Evolutionary conservation across 768 basidiomycete genomes (phyloP).

Genomic region (Lactifluus piperatus): DNA sequence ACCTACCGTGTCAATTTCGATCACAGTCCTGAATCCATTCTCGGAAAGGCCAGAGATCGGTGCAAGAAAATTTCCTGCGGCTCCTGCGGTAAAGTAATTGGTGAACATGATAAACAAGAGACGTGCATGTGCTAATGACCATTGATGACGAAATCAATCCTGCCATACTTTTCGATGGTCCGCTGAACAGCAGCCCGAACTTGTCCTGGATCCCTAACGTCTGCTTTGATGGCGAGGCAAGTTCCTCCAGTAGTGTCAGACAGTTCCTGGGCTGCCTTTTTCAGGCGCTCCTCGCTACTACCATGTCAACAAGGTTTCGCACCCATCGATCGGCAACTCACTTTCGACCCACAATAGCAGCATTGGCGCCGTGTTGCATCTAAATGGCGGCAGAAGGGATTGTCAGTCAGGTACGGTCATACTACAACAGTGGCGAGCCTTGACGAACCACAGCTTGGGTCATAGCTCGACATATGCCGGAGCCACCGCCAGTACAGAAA

Average conservation of each 20-base stretch:
- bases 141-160: conserved; percentile 92
- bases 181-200: conserved; percentile 68
- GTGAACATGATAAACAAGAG: not conserved
- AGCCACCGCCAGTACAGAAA: conserved; percentile 87
- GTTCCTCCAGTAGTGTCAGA: conserved; percentile 55
- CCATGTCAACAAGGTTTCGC: not conserved
- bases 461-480: conserved; percentile 89
- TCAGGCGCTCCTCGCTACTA: conserved; percentile 60
- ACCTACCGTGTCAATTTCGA: conserved; percentile 86
- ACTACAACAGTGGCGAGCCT: not conserved
- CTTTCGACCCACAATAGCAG: conserved; percentile 84
- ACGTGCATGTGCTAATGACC: conserved; percentile 39
- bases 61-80: conserved; percentile 93
- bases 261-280: conserved; percentile 60
- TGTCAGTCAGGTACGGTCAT: not conserved
- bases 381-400: conserved; percentile 23
- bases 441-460: conserved; percentile 66
- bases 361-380: conserved; percentile 79
- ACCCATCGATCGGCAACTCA: conserved; percentile 30
- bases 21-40: conserved; percentile 86
- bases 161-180: conserved; percentile 69
- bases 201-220: conserved; percentile 71
- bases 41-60: conserved; percentile 77
- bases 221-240: conserved; percentile 69
- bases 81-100: conserved; percentile 40